Conservation (phyloP, 371 early-diverging fungal genomes). For the Mucor sp. region DNA sequence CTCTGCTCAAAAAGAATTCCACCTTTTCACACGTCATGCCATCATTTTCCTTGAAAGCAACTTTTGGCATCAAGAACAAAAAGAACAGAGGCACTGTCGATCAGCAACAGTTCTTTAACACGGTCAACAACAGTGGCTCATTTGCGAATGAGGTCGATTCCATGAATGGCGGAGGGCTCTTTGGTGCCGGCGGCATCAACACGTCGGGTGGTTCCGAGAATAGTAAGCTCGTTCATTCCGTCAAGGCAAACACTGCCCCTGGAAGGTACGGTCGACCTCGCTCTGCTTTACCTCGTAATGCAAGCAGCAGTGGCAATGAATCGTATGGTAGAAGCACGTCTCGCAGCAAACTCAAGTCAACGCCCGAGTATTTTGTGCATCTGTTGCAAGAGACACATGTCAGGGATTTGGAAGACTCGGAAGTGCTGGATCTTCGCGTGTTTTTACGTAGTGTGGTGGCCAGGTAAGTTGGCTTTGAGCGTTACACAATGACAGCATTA, state of each 20-base stretch:
- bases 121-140: not conserved
- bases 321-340: constrained; percentile 13
- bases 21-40: constrained; percentile 29
- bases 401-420: constrained; percentile 38
- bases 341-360: constrained; percentile 30
- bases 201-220: not conserved
- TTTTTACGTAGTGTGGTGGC: constrained; percentile 47
- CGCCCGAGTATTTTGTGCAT: constrained; percentile 42
- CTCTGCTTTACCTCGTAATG: constrained; percentile 11
- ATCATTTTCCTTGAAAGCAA: constrained; percentile 29
- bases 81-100: not conserved
- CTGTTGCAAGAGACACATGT: constrained; percentile 32
- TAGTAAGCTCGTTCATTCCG: not conserved
- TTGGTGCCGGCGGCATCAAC: not conserved
- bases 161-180: not conserved
- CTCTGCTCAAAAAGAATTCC: constrained; percentile 36
- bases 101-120: not conserved
- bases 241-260: constrained; percentile 25
- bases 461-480: constrained; percentile 17
- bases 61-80: constrained; percentile 28
- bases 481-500: not conserved
- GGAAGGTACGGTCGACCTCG: constrained; percentile 16
- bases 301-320: not conserved
- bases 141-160: not conserved
- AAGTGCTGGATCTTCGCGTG: constrained; percentile 43